Percentiles rank a stretch among this genome's conserved stretches.
phyloP scores from a whole-genome alignment of 371 early-diverging fungal genomes.

The Fennellomyces sp. region DNA sequence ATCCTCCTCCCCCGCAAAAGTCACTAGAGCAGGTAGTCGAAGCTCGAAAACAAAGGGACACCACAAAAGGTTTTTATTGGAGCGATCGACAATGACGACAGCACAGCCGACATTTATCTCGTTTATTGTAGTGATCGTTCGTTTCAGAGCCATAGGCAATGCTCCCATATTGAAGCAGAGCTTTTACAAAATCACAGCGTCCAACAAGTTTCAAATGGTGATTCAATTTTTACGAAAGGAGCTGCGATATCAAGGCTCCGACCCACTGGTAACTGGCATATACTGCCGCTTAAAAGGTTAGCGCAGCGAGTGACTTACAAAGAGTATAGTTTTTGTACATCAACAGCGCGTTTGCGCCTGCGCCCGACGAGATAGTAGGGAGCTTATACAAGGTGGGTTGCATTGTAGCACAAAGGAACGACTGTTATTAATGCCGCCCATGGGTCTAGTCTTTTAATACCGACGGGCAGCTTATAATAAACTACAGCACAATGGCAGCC shows the following conservation, averaged over 20 bases:
- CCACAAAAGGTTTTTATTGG: constrained; percentile 43
- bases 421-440: neutral
- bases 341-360: constrained; percentile 92
- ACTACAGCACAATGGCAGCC: constrained; percentile 88
- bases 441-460: constrained; percentile 73
- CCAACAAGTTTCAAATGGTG: constrained; percentile 83
- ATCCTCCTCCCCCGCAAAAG: neutral
- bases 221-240: constrained; percentile 85
- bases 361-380: constrained; percentile 87
- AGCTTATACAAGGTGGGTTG: constrained; percentile 75
- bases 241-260: constrained; percentile 72
- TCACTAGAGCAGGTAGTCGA: constrained; percentile 32
- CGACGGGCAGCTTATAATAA: constrained; percentile 82
- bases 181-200: constrained; percentile 81
- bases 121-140: constrained; percentile 72
- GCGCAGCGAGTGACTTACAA: too few relatives aligned
- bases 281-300: too few relatives aligned
- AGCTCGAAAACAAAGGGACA: constrained; percentile 44
- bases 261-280: constrained; percentile 75
- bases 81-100: neutral
- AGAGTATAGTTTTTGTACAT: constrained; percentile 83
- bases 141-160: constrained; percentile 87
- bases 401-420: neutral
- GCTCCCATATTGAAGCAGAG: constrained; percentile 91
- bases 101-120: neutral